These are phyloP conservation scores for Nicotiana otophora DNA, from an alignment of 257 asterid genomes.

Conservation along the genomic window DNA sequence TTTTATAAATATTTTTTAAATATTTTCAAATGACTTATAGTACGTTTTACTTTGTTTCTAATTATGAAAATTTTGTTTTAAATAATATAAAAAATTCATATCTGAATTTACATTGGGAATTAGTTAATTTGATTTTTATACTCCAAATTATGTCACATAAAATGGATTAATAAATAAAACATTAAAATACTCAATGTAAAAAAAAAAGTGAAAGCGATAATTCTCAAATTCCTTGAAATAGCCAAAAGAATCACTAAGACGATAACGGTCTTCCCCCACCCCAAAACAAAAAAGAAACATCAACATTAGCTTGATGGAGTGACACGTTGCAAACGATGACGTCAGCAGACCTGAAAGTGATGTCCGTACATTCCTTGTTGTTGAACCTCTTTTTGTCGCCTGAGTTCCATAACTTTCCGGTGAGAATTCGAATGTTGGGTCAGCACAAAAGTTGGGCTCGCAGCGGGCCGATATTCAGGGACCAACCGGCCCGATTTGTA, in stretches of 20 bases:
- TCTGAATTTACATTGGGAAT: too few species aligned
- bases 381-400: constrained; percentile 60
- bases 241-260: not conserved
- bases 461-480: constrained; percentile 82
- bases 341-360: constrained; percentile 47
- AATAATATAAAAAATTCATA: too few species aligned
- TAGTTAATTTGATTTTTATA: too few species aligned
- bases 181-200: not conserved
- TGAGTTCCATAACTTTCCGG: constrained; percentile 65
- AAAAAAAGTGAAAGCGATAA: not conserved
- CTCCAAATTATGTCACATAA: too few species aligned
- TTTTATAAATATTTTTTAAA: too few species aligned
- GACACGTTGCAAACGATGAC: constrained; percentile 8
- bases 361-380: constrained; percentile 40
- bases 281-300: too few species aligned
- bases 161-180: not conserved
- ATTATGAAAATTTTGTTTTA: too few species aligned
- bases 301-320: not conserved
- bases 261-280: not conserved
- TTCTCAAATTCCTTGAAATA: not conserved
- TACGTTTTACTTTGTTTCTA: too few species aligned
- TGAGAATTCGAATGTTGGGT: constrained; percentile 84
- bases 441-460: constrained; percentile 80
- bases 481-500: constrained; percentile 69
- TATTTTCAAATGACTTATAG: too few species aligned